Evolutionary conservation across 164 flowering plant genomes (phyloP), one percentile per base, ranked within the genome.

Genomic region (Macadamia tetraphylla): DNA sequence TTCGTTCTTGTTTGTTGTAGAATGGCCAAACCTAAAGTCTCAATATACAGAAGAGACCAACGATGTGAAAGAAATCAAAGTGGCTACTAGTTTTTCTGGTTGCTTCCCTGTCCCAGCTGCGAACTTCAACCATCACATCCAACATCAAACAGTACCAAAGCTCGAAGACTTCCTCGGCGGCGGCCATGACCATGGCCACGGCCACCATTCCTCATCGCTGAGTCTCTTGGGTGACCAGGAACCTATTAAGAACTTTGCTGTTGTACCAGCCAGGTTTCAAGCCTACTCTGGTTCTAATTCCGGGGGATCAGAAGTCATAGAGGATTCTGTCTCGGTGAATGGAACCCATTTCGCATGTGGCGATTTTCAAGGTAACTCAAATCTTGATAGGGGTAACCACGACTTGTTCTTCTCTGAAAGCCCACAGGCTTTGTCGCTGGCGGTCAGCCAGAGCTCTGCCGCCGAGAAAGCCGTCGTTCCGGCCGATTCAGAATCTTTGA

Each of bases 81-180:
- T 31, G 49, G 7, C 48, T 9, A 6, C 46, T 55, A 76, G 77
- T 75, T 3, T 76, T 76, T 78, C 31, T 56, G 76, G 71, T 23
- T 23, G 0, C n/a, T 56, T 76, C 0, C 61, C 77, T 3, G 56
- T 70, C 53, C 44, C 71, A 23, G 23, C 23, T 69, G 66, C 80
- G 3, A 69, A 63, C 49, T 71, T 66, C 55, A 32, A 80, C 71
- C 73, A 69, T 42, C 71, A 78, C 9, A 70, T 52, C 58, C 83
- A 80, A 6, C 83, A 80, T 3, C 85, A 77, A 18, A 71, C 78
- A 51, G 64, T 74, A 0, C 94, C 91, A 1, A 91, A 91, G 73
- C 86, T 89, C 6, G 97, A 89, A 52, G 88, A 89, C 59, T 91
- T 91, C 55, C 75, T 89, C 46, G 84, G 78, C 49, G 77, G 83